Evolutionary conservation across 1,284 basidiomycete species (phyloP), one percentile per base, ranked within the genome.

Genomic region (Leccinum holopus): DNA sequence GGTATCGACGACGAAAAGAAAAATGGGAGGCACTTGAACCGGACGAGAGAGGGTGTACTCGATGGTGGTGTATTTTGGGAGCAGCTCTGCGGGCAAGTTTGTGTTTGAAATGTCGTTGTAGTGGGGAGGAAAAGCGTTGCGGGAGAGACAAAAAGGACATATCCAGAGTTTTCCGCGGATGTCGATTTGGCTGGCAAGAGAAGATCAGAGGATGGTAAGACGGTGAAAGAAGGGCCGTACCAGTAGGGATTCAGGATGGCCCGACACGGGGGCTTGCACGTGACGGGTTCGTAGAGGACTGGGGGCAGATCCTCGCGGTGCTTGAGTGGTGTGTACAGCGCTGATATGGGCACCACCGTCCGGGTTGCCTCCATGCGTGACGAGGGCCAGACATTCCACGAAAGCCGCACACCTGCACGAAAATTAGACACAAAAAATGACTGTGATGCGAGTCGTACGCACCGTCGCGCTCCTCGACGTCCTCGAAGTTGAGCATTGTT

Each of bases 351-450:
- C 7, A 99, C 97, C 55, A 99, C 97, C 11, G 95, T 99, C 69
- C 97, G 85, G 52, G 96, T 98, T 9, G 96, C 94, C 80, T 99
- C 97, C 79, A 98, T 94, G 70, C 96, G 88, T 66, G 94, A 95
- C 49, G 95, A 96, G 1, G 97, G 95, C 95, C 96, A 99, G 63
- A 96, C 94, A 78, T 99, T 99, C 97, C 97, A 98, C 62, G 95
- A 97, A 71, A 96, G 83, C 63, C 94, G 86, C 55, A 96, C 88
- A 71, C 94, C 94, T 96, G 70, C 49, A 41, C 2, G 4, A 11
- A 54, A 47, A 47, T 49, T 54, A 61, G 1, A 58, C 21, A 8
- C 14, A 9, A 21, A 28, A 33, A 25, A 11, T 12, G 14, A 3
- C 2, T 32, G 37, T 3, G 2, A 55, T 4, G 30, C 30, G 12